These are phyloP conservation scores for Penicillium manginii DNA, from an alignment of 495 filamentous ascomycete genomes.

Conservation along the genomic window DNA sequence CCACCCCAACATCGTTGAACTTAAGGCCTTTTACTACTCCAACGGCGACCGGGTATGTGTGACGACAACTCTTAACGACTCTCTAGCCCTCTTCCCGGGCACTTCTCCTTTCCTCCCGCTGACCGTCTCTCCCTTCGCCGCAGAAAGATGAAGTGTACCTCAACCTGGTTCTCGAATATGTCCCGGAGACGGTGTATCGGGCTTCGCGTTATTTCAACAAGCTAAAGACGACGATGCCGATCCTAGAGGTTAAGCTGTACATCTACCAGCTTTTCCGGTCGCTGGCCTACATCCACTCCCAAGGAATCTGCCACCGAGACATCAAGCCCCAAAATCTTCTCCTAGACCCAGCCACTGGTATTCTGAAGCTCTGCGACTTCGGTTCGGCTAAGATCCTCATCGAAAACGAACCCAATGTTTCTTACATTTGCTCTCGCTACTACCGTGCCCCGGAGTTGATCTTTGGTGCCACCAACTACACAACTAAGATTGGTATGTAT, in stretches of 20 bases:
- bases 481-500: conserved; percentile 94
- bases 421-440: conserved; percentile 99
- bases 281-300: conserved; percentile 97
- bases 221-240: conserved; percentile 99
- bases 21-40: conserved; percentile 99
- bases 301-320: conserved; percentile 98
- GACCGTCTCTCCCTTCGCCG: not conserved
- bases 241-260: conserved; percentile 97
- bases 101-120: conserved; percentile 10
- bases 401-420: conserved; percentile 98
- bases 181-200: conserved; percentile 97
- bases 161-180: conserved; percentile 96
- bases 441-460: conserved; percentile 98
- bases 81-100: conserved; percentile 9
- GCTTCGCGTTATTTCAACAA: conserved; percentile 99
- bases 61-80: conserved; percentile 11
- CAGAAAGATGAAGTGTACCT: conserved; percentile 99
- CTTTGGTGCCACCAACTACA: conserved; percentile 99
- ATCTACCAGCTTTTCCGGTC: conserved; percentile 99
- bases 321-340: conserved; percentile 99
- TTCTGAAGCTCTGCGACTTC: conserved; percentile 98
- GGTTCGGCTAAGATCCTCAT: conserved; percentile 98
- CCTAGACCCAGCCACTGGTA: conserved; percentile 84
- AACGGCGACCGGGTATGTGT: conserved; percentile 92
- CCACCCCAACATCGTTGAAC: conserved; percentile 97